phyloP scores from a whole-genome alignment of 1,284 basidiomycete genomes.

The Moniliophthora roreri region DNA sequence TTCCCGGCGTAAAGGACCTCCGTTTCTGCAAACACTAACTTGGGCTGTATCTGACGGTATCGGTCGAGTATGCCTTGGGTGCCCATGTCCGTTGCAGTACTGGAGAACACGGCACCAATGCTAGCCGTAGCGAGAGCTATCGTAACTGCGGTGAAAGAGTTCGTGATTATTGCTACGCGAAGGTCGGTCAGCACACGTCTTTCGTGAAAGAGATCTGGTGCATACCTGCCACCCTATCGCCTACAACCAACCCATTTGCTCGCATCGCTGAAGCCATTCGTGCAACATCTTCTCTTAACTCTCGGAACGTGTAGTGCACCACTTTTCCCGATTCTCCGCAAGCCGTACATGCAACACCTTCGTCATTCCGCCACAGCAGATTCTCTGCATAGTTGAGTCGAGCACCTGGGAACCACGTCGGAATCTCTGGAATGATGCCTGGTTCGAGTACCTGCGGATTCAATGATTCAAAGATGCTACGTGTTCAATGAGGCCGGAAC shows the following conservation, averaged over 20 bases:
- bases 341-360: constrained; percentile 56
- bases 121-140: constrained; percentile 63
- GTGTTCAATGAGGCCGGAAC: constrained; percentile 3
- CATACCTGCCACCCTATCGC: constrained; percentile 68
- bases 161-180: constrained; percentile 57
- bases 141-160: constrained; percentile 53
- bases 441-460: constrained; percentile 40
- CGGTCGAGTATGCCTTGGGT: constrained; percentile 66
- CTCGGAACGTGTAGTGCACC: constrained; percentile 48
- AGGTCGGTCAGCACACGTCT: background rate
- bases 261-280: constrained; percentile 57
- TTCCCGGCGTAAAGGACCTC: constrained; percentile 64
- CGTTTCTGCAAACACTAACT: constrained; percentile 63
- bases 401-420: constrained; percentile 76
- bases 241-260: constrained; percentile 49
- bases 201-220: background rate
- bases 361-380: constrained; percentile 63
- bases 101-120: constrained; percentile 65
- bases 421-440: constrained; percentile 56
- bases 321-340: constrained; percentile 50
- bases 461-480: background rate
- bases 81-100: constrained; percentile 73
- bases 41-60: constrained; percentile 67
- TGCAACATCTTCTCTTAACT: constrained; percentile 52
- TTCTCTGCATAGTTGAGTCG: constrained; percentile 90